Evolutionary conservation across 2,329 filamentous ascomycete genomes (phyloP), one percentile per base, ranked within the genome.

Genomic region (Penicillium sp.): DNA sequence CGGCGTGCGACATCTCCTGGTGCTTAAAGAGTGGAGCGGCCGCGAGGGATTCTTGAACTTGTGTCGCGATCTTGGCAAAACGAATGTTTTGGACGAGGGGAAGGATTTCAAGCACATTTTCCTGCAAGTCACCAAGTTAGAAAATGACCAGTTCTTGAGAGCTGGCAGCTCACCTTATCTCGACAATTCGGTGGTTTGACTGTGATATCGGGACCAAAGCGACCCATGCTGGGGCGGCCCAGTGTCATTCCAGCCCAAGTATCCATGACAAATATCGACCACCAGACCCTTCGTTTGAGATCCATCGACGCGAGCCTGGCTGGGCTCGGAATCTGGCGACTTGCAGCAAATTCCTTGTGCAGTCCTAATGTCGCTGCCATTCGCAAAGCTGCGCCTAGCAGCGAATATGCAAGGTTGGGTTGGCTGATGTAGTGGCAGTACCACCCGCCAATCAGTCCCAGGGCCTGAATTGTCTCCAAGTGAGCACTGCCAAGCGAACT

Each of bases 351-450:
- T 52, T 87, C 84, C 36, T 83, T 76, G 60, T 88, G 84, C 11
- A 88, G 66, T 2, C 84, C 84, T 18, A 88, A 71, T 1, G 83
- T 81, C 45, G 80, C 84, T n/a, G 84, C 84, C 77, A 88, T 85
- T 39, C 84, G 75, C 39, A 87, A 73, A 3, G 83, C 80, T 2
- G 83, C 83, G 13, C 84, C 84, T 56, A 85, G 77, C 7, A 88
- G 72, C 16, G 83, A 80, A 58, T 86, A 86, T 11, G 84, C 85
- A 71, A 87, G 83, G 57, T 87, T 87, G 2, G 84, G 84, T 14
- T 83, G 76, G 64, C 87, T 87, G 53, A 85, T 79, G 56, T 88
- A 88, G 62, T 88, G 85, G 40, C 87, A 77, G 59, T 89, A 89
- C 66, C 81, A 86, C 18, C 85, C 85, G 27, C 83, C 83, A 53